These are phyloP conservation scores for Pleurotus eryngii DNA, from an alignment of 768 basidiomycete species.

Conservation along the genomic window DNA sequence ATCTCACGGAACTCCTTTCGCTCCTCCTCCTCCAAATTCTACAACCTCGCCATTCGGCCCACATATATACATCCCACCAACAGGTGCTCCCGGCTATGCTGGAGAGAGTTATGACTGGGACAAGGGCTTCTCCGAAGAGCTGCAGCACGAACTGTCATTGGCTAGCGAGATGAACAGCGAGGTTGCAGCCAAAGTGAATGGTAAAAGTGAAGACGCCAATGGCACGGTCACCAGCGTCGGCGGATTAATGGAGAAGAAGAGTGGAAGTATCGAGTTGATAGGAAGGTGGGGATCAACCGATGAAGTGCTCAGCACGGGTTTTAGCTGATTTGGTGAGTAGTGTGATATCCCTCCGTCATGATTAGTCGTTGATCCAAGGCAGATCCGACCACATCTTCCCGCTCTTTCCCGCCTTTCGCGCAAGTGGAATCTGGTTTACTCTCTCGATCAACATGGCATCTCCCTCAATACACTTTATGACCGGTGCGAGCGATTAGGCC, in stretches of 20 bases:
- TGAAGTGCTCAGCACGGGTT: slow-evolving; percentile 42
- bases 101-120: slow-evolving; percentile 69
- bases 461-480: slow-evolving; percentile 86
- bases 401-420: slow-evolving; percentile 68
- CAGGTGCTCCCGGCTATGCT: slow-evolving; percentile 75
- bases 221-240: slow-evolving; percentile 27
- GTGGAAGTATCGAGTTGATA: slow-evolving; percentile 42
- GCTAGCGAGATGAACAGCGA: slow-evolving; percentile 1
- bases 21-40: slow-evolving; percentile 26
- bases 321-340: slow-evolving; percentile 60
- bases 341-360: neutral
- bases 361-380: neutral
- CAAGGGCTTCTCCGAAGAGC: slow-evolving; percentile 52
- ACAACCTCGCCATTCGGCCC: slow-evolving; percentile 41
- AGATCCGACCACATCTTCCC: slow-evolving; percentile 74
- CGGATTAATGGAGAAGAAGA: slow-evolving; percentile 48
- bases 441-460: slow-evolving; percentile 93
- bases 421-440: slow-evolving; percentile 80
- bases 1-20: slow-evolving; percentile 52
- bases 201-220: neutral
- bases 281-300: slow-evolving; percentile 57
- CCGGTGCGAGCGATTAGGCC: slow-evolving; percentile 45
- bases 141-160: slow-evolving; percentile 36
- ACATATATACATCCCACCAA: slow-evolving; percentile 33
- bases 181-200: slow-evolving; percentile 10